Conservation (phyloP, 306 rosid genomes). For the Carpinus fangiana region DNA sequence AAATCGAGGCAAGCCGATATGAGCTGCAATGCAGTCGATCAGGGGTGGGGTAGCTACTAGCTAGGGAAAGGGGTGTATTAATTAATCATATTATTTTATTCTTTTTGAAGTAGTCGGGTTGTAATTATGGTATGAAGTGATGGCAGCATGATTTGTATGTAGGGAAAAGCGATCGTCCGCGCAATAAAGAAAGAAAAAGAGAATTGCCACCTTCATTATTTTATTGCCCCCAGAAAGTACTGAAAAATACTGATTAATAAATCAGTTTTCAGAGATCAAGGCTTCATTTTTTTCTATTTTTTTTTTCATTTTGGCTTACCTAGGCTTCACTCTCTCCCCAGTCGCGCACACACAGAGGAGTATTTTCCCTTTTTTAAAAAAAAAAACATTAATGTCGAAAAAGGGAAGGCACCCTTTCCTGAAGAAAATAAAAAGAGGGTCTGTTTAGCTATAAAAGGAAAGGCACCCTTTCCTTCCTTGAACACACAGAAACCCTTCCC, state of each 20-base stretch:
- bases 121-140: background rate
- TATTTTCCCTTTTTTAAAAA: background rate
- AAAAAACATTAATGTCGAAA: too few species aligned
- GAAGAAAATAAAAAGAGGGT: background rate
- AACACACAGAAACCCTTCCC: too few species aligned
- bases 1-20: too few species aligned
- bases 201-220: background rate
- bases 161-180: slow-evolving; percentile 19
- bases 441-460: slow-evolving; percentile 32
- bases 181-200: background rate
- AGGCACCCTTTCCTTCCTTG: slow-evolving; percentile 21
- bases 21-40: too few species aligned
- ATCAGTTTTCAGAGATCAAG: background rate
- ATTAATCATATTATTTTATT: too few species aligned
- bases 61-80: too few species aligned
- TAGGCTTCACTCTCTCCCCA: background rate
- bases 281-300: background rate
- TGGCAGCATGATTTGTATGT: slow-evolving; percentile 13
- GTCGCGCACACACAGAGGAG: background rate
- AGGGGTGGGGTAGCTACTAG: too few species aligned
- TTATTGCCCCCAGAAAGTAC: background rate
- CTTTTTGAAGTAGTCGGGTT: background rate
- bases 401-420: background rate
- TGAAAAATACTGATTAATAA: background rate
- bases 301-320: background rate